A percentile compares a stretch with the other conserved stretches of the same genome.
phyloP scores from a whole-genome alignment of 73 alveolate species.

The Paramecium biaurelia region DNA sequence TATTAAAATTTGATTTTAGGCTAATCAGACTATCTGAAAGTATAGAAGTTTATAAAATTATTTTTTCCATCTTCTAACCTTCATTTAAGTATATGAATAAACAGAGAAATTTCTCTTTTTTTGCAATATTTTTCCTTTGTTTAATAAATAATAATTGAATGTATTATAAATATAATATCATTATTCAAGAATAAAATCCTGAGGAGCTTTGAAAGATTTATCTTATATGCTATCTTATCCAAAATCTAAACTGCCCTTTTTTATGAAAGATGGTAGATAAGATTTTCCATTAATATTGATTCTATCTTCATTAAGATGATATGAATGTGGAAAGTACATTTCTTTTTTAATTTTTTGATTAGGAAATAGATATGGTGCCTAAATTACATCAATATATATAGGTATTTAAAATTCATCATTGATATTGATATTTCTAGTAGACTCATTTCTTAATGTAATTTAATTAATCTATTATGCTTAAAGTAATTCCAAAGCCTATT shows the following conservation, averaged over 20 bases:
- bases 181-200: not conserved
- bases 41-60: too few relatives aligned
- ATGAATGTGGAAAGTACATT: not conserved
- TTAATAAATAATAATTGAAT: not conserved
- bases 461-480: not conserved
- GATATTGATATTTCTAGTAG: not conserved
- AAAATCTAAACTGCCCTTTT: not conserved
- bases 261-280: not conserved
- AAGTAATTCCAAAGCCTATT: not conserved
- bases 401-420: slow-evolving; percentile 3
- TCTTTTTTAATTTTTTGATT: not conserved
- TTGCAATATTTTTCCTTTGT: too few relatives aligned
- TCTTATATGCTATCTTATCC: not conserved
- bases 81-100: too few relatives aligned
- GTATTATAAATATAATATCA: not conserved
- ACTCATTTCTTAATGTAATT: not conserved
- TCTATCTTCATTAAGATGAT: not conserved
- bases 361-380: slow-evolving; percentile 24
- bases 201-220: not conserved
- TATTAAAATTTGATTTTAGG: too few relatives aligned
- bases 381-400: not conserved
- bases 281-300: not conserved
- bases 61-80: too few relatives aligned
- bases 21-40: too few relatives aligned
- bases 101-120: too few relatives aligned